Evolutionary conservation across 1,139 yeast species (phyloP), one percentile per base, ranked within the genome.

Genomic region (Yamadazyma buinensis): DNA sequence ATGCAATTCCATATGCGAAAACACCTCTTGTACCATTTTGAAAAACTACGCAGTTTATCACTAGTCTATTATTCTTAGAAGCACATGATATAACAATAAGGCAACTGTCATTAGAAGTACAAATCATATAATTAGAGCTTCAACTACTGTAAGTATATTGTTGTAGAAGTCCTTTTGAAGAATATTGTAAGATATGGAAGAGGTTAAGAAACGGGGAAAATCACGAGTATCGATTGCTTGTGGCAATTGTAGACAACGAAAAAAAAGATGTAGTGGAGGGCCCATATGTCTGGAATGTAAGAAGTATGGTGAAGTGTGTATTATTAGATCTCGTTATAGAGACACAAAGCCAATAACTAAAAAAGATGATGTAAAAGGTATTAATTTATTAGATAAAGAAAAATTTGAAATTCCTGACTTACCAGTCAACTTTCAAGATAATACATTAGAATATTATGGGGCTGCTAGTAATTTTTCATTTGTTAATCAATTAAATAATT

Each of bases 391-490:
- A 19, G 29, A 37, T 19, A 33, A 34, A 30, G 27, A 29, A 26
- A 25, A 20, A 3, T 26, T 42, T 13, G 44, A 41, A 26, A 39
- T 42, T 17, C 46, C 44, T 4, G 44, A 37, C 25, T 29, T 41
- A 11, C 35, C 41, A 12, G 25, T 42, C 7, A 26, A 38, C 7
- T 35, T 29, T 5, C 33, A 33, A 12, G 33, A 37, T 26, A 36
- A 35, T 18, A 30, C 24, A 11, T 32, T 40, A 5, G 46, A 42
- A 29, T 42, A 40, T 26, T 42, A 34, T 36, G 46, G 46, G 5
- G 33, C 46, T n/a, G 39, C 44, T 2, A 41, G 44, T 30, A 42
- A 42, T 20, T 39, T 34, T 23, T 35, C 46, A 11, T 42, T 42
- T 34, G 43, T 41, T 13, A 42, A 41, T 26, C 46, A 42, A 28